A percentile compares a stretch with the other conserved stretches of the same genome.
Conservation (phyloP, 768 basidiomycete genomes). For the Serpula lacrymans region DNA sequence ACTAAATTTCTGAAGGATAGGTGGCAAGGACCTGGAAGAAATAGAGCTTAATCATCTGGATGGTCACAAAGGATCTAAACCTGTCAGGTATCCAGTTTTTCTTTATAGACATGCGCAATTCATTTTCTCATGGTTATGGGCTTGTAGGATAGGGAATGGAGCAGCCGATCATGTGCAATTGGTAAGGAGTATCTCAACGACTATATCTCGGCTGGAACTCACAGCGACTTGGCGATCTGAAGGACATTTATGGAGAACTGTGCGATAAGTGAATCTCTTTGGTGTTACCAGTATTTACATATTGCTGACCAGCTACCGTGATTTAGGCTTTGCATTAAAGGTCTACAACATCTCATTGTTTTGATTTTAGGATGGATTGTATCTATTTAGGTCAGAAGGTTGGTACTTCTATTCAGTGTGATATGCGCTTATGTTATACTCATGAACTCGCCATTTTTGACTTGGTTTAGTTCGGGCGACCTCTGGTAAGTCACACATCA, state of each 20-base stretch:
- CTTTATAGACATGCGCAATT: neutral
- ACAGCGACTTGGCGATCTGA: constrained; percentile 5
- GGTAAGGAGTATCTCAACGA: constrained; percentile 36
- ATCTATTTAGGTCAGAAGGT: constrained; percentile 96
- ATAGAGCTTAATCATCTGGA: constrained; percentile 83
- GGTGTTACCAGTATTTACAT: neutral
- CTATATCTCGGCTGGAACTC: neutral
- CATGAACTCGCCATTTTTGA: neutral
- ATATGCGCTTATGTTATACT: neutral
- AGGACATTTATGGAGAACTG: constrained; percentile 98
- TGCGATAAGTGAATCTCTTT: constrained; percentile 31
- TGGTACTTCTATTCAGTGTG: constrained; percentile 5
- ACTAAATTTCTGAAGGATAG: constrained; percentile 26
- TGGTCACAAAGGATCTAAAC: constrained; percentile 82
- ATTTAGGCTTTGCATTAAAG: too few species aligned
- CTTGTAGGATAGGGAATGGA: constrained; percentile 81
- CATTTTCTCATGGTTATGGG: constrained; percentile 3
- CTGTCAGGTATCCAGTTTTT: constrained; percentile 56
- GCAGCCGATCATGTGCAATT: constrained; percentile 92
- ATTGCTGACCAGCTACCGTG: too few species aligned
- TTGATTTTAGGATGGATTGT: constrained; percentile 74
- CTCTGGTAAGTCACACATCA: constrained; percentile 51
- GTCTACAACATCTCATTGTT: neutral
- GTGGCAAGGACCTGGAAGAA: constrained; percentile 79
- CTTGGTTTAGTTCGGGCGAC: constrained; percentile 61